phyloP scores from a whole-genome alignment of 805 yeast genomes.

The Schizosaccharomyces cryophilus region DNA sequence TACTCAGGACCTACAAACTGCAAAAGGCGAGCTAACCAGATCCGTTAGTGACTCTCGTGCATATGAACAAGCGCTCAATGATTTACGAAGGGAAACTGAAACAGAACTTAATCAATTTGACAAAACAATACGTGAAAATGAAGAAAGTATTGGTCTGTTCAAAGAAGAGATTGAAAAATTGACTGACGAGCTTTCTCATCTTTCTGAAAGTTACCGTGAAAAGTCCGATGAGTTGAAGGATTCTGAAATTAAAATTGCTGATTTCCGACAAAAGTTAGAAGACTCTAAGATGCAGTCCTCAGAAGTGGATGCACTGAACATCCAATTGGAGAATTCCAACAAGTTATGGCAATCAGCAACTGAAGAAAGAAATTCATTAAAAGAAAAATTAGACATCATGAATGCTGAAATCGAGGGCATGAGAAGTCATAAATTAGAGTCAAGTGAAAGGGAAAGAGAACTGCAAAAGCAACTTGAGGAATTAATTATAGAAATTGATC shows the following conservation, averaged over 20 bases:
- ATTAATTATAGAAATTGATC: too few relatives aligned
- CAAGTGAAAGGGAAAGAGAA: too few relatives aligned
- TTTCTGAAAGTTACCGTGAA: not conserved
- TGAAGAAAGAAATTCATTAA: too few relatives aligned
- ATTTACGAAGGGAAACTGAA: not conserved
- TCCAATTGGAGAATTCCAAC: too few relatives aligned
- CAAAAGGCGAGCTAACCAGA: not conserved
- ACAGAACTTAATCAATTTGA: not conserved
- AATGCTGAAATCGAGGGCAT: too few relatives aligned
- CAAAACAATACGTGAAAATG: conserved; percentile 1
- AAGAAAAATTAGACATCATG: too few relatives aligned
- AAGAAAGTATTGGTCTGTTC: conserved; percentile 1
- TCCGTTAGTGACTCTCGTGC: not conserved
- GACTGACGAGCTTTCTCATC: not conserved
- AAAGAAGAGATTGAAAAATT: not conserved
- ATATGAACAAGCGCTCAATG: not conserved
- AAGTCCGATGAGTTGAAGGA: not conserved
- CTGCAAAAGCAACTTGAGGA: too few relatives aligned
- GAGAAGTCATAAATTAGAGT: too few relatives aligned
- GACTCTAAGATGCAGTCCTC: too few relatives aligned
- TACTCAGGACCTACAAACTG: not conserved
- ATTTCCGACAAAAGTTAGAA: too few relatives aligned
- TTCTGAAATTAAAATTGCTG: not conserved
- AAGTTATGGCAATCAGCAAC: too few relatives aligned
- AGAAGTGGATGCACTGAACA: too few relatives aligned